Percentiles rank a stretch among this genome's conserved stretches.
Conservation (phyloP, 257 asterid species). For the Solanum lycopersicoides region DNA sequence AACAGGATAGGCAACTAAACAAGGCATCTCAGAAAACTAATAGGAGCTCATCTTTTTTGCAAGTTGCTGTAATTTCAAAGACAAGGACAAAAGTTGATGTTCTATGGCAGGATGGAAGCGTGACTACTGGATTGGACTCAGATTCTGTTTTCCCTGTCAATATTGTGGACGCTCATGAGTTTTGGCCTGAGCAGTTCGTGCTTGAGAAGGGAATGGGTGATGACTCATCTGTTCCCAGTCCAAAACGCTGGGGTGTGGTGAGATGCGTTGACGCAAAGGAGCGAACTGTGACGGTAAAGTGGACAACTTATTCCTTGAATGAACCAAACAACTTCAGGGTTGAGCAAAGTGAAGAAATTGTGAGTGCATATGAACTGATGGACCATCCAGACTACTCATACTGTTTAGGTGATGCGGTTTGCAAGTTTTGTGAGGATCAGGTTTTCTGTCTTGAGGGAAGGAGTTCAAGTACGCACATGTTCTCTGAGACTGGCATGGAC, state of each 20-base stretch:
- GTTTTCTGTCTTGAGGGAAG: constrained; percentile 6
- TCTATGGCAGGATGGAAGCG: constrained; percentile 88
- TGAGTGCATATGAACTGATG: constrained; percentile 86
- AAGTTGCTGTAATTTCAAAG: constrained; percentile 52
- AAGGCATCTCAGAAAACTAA: constrained; percentile 4
- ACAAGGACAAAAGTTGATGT: constrained; percentile 67
- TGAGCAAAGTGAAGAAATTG: constrained; percentile 49
- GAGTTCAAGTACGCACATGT: neutral
- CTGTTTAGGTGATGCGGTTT: constrained; percentile 57
- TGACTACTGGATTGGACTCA: constrained; percentile 49
- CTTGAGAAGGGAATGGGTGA: constrained; percentile 56
- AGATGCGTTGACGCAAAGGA: constrained; percentile 68
- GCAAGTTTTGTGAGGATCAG: constrained; percentile 15
- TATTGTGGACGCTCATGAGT: constrained; percentile 71
- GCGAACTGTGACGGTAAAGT: constrained; percentile 67
- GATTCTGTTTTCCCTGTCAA: constrained; percentile 48
- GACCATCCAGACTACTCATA: constrained; percentile 75
- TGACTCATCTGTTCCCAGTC: constrained; percentile 20
- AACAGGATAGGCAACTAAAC: constrained; percentile 13
- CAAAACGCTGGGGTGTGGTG: constrained; percentile 60
- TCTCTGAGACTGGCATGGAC: constrained; percentile 1
- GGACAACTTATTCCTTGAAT: constrained; percentile 35
- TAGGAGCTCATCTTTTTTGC: constrained; percentile 15
- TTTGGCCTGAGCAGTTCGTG: constrained; percentile 70
- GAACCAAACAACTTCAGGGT: constrained; percentile 9